phyloP scores from a whole-genome alignment of 2,329 filamentous ascomycete genomes.

The Cephalotrichum gorgonifer region DNA sequence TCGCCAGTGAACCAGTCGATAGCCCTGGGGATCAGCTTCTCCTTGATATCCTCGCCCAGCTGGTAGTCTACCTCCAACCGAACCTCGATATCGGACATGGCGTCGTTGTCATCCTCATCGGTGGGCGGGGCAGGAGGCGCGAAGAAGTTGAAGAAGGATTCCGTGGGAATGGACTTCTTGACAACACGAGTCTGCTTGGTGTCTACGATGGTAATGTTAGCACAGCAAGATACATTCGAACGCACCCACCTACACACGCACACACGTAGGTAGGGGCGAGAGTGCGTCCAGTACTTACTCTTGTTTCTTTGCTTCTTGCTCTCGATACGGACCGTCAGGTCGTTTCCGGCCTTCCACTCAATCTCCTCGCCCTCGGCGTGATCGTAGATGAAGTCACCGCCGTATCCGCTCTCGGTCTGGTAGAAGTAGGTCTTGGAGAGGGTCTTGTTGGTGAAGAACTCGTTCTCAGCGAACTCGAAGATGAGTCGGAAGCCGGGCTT shows the following conservation, averaged over 20 bases:
- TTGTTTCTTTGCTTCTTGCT: slow-evolving; percentile 99
- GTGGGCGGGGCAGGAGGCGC: slow-evolving; percentile 77
- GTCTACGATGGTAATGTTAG: slow-evolving; percentile 48
- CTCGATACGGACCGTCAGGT: slow-evolving; percentile 88
- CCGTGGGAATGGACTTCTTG: slow-evolving; percentile 97
- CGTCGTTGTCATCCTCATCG: slow-evolving; percentile 59
- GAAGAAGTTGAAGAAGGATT: slow-evolving; percentile 99
- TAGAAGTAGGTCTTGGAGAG: slow-evolving; percentile 99
- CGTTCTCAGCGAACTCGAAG: slow-evolving; percentile 92
- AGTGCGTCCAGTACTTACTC: slow-evolving; percentile 50
- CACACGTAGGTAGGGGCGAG: slow-evolving; percentile 3
- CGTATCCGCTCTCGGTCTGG: slow-evolving; percentile 96
- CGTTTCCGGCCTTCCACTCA: slow-evolving; percentile 88
- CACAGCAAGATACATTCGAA: neutral
- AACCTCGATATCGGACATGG: slow-evolving; percentile 87
- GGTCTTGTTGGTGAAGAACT: slow-evolving; percentile 95
- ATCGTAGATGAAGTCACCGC: slow-evolving; percentile 98
- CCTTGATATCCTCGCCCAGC: slow-evolving; percentile 98
- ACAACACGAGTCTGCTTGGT: slow-evolving; percentile 98
- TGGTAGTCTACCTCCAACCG: slow-evolving; percentile 97
- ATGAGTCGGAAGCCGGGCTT: slow-evolving; percentile 96
- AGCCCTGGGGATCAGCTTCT: slow-evolving; percentile 96
- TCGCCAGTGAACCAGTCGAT: slow-evolving; percentile 99
- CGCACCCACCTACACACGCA: neutral
- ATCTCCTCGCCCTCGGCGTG: slow-evolving; percentile 98